These are phyloP conservation scores for Colletotrichum abscissum DNA, from an alignment of 2,329 filamentous ascomycete genomes.

Conservation along the genomic window DNA sequence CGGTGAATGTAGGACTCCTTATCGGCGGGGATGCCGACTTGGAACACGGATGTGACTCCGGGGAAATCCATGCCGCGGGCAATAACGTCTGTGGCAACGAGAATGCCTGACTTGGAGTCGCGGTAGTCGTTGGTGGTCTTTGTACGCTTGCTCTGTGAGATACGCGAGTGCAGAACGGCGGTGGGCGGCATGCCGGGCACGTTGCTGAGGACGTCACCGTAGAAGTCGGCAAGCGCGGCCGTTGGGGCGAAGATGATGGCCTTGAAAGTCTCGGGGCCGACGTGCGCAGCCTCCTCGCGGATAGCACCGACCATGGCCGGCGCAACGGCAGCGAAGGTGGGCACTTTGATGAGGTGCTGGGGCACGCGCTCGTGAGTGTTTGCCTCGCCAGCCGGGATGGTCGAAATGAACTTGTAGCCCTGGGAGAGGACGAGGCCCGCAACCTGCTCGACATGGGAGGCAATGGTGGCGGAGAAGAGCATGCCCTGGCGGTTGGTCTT, in stretches of 20 bases:
- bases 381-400: slow-evolving; percentile 78
- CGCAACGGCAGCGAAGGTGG: slow-evolving; percentile 77
- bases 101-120: slow-evolving; percentile 58
- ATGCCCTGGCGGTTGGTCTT: slow-evolving; percentile 75
- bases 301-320: slow-evolving; percentile 69
- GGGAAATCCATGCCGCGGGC: slow-evolving; percentile 81
- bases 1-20: slow-evolving; percentile 76
- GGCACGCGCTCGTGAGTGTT: slow-evolving; percentile 82
- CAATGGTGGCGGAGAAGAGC: slow-evolving; percentile 89
- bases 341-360: slow-evolving; percentile 75
- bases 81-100: slow-evolving; percentile 78
- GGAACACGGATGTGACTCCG: slow-evolving; percentile 74
- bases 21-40: slow-evolving; percentile 68
- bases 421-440: slow-evolving; percentile 75
- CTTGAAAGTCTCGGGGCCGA: slow-evolving; percentile 72
- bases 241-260: slow-evolving; percentile 84
- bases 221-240: slow-evolving; percentile 62
- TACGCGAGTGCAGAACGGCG: slow-evolving; percentile 61
- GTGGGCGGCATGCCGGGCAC: slow-evolving; percentile 55
- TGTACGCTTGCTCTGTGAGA: slow-evolving; percentile 61
- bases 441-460: slow-evolving; percentile 80
- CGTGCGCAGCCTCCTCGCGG: slow-evolving; percentile 51
- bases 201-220: slow-evolving; percentile 56
- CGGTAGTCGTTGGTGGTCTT: slow-evolving; percentile 74
- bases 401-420: slow-evolving; percentile 84